A percentile compares a stretch with the other conserved stretches of the same genome.
Conservation (phyloP, 768 basidiomycete genomes). For the Russula sp. region DNA sequence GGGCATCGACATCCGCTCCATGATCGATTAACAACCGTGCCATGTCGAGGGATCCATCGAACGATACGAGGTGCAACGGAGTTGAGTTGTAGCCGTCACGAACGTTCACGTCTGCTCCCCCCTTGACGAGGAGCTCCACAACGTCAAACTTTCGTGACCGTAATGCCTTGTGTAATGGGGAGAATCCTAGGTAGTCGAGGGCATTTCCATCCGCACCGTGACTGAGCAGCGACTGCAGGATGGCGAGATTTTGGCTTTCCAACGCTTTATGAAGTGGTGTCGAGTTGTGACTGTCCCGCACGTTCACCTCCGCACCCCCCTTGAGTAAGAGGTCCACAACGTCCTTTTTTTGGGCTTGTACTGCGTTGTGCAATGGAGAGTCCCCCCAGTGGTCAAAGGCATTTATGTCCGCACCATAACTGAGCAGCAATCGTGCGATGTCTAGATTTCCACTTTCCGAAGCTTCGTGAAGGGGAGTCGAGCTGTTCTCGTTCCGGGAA, state of each 20-base stretch:
- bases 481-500: neutral
- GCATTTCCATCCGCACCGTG: neutral
- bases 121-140: too few species aligned
- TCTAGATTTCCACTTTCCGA: neutral
- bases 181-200: neutral
- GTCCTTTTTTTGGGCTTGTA: neutral
- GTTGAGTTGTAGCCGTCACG: neutral
- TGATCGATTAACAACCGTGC: neutral
- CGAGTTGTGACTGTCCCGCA: neutral
- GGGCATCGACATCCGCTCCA: neutral
- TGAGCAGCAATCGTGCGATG: neutral
- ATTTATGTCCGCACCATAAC: neutral
- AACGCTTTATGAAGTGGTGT: neutral
- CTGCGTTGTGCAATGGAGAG: neutral
- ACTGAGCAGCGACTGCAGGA: neutral
- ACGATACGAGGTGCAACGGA: neutral
- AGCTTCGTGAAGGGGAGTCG: neutral
- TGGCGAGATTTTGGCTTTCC: neutral
- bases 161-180: too few species aligned
- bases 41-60: neutral
- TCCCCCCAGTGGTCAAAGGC: neutral
- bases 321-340: neutral
- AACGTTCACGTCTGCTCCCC: too few species aligned
- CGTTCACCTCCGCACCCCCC: neutral
- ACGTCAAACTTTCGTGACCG: too few species aligned